These are phyloP conservation scores for Calonectria hawksworthii DNA, from an alignment of 2,329 filamentous ascomycete genomes.

Conservation along the genomic window DNA sequence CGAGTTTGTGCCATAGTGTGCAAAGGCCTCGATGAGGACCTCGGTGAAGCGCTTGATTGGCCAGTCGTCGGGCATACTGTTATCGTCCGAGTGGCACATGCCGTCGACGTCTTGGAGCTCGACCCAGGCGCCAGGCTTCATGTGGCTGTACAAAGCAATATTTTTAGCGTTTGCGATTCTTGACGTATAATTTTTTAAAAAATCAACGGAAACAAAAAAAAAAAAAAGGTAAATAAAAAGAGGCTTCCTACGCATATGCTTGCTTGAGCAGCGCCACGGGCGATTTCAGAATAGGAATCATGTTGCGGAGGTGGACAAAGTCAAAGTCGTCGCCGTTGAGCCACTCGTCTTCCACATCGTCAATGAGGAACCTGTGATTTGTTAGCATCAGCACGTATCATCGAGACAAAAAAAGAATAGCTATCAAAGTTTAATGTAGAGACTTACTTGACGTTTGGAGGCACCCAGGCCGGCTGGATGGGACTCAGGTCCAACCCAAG, in stretches of 20 bases:
- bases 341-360: slow-evolving; percentile 60
- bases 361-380: slow-evolving; percentile 58
- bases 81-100: slow-evolving; percentile 54
- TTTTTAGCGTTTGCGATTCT: background rate
- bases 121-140: slow-evolving; percentile 61
- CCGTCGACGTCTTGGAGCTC: slow-evolving; percentile 62
- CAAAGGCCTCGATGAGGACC: slow-evolving; percentile 53
- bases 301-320: slow-evolving; percentile 70
- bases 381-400: background rate
- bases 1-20: slow-evolving; percentile 53
- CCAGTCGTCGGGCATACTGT: slow-evolving; percentile 51
- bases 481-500: slow-evolving; percentile 68
- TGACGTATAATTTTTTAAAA: too few species aligned
- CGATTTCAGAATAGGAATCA: slow-evolving; percentile 59
- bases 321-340: slow-evolving; percentile 65
- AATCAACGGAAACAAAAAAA: background rate
- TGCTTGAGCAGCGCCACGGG: slow-evolving; percentile 49
- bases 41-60: slow-evolving; percentile 52
- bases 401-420: background rate
- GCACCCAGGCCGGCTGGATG: slow-evolving; percentile 69
- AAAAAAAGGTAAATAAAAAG: background rate
- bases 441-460: slow-evolving; percentile 53
- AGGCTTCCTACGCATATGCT: slow-evolving; percentile 44
- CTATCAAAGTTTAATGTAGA: background rate
- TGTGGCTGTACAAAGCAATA: slow-evolving; percentile 43